Conservation (phyloP, 2,329 filamentous ascomycete genomes). For the Fragosphaeria purpurea region DNA sequence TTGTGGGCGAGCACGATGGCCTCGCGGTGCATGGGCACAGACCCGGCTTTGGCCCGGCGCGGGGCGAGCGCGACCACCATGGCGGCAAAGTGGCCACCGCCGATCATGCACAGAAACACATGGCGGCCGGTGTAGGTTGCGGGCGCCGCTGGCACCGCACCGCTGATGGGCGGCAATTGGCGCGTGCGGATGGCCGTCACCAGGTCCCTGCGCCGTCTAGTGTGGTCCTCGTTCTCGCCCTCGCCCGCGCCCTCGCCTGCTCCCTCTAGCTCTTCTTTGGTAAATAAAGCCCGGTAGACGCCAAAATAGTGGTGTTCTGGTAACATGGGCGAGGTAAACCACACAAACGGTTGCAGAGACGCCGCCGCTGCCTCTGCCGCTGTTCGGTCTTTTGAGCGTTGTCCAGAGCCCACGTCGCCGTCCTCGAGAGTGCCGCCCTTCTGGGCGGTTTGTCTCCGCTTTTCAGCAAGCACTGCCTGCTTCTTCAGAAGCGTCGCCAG, state of each 20-base stretch:
- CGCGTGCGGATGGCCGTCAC: conserved; percentile 63
- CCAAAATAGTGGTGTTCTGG: conserved; percentile 74
- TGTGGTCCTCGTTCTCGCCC: neutral
- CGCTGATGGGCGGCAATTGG: conserved; percentile 59
- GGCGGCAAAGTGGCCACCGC: conserved; percentile 91
- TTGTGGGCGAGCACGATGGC: conserved; percentile 89
- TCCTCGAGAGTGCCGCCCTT: conserved; percentile 35
- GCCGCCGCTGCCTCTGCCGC: conserved; percentile 45
- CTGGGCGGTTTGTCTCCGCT: conserved; percentile 11
- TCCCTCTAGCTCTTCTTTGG: conserved; percentile 62
- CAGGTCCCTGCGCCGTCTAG: conserved; percentile 24
- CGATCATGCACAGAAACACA: conserved; percentile 96
- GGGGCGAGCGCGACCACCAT: conserved; percentile 89
- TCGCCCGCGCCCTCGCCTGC: conserved; percentile 32
- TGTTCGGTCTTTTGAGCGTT: conserved; percentile 39
- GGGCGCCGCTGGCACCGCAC: conserved; percentile 40
- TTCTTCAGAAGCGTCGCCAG: conserved; percentile 70
- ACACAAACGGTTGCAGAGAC: conserved; percentile 44
- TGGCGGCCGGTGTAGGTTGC: conserved; percentile 62
- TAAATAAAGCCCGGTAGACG: conserved; percentile 75
- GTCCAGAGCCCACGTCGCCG: conserved; percentile 34
- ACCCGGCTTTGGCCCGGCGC: conserved; percentile 58
- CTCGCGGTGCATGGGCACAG: conserved; percentile 68
- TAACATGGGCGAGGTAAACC: conserved; percentile 70
- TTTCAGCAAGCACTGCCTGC: conserved; percentile 63